Evolutionary conservation across 345 rosid genomes (phyloP).

Genomic region (Abelmoschus esculentus): DNA sequence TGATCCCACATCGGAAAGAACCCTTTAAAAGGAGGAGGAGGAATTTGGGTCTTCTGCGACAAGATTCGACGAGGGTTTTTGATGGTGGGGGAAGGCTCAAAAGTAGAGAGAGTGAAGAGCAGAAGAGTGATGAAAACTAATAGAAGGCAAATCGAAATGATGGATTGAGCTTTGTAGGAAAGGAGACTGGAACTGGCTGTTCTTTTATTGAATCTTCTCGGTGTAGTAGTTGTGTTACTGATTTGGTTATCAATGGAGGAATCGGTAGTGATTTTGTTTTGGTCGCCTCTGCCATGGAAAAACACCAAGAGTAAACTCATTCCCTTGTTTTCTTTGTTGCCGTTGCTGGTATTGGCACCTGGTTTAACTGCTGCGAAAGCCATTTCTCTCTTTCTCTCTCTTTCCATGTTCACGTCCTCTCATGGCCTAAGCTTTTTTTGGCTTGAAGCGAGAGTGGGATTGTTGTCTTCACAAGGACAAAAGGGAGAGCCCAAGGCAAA

Average conservation of each 20-base stretch:
- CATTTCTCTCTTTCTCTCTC: not conserved
- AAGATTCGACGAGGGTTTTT: not conserved
- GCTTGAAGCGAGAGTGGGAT: not conserved
- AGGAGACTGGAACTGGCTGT: not conserved
- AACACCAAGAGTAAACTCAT: not conserved
- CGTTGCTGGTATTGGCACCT: not conserved
- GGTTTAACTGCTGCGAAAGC: not conserved
- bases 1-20: constrained; percentile 8
- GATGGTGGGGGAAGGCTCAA: not conserved
- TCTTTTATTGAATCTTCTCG: not conserved
- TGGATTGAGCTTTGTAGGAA: not conserved
- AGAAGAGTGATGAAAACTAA: not conserved
- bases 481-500: not conserved
- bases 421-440: not conserved
- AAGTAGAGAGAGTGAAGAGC: not conserved
- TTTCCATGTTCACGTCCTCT: not conserved
- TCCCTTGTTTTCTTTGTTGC: not conserved
- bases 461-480: not conserved
- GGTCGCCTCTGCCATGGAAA: not conserved
- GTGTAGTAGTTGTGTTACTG: not conserved
- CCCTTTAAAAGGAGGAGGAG: not conserved
- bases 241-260: not conserved
- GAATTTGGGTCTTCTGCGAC: not conserved
- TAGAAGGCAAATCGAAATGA: not conserved
- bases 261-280: not conserved